Evolutionary conservation across 805 yeast species (phyloP).

Genomic region (Komagataella mondaviorum): DNA sequence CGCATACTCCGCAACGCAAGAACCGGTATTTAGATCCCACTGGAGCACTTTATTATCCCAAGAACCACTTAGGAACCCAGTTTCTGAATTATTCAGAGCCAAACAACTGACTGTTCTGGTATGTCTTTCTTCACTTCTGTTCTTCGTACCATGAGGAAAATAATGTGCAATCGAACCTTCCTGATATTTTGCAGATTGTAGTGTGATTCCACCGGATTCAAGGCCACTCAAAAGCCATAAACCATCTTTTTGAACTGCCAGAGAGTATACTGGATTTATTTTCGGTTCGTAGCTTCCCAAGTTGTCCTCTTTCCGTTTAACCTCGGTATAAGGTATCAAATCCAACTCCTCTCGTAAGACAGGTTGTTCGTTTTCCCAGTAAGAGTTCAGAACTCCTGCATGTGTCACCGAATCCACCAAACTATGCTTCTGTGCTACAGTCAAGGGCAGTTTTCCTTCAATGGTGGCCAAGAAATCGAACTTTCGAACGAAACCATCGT

Average conservation of each 20-base stretch:
- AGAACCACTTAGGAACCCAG: slow-evolving; percentile 61
- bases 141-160: slow-evolving; percentile 23
- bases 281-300: slow-evolving; percentile 38
- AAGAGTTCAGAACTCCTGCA: slow-evolving; percentile 72
- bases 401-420: slow-evolving; percentile 74
- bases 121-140: slow-evolving; percentile 30
- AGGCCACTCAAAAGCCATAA: slow-evolving; percentile 79
- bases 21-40: slow-evolving; percentile 82
- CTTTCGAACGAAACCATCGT: slow-evolving; percentile 85
- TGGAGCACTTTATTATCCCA: slow-evolving; percentile 77
- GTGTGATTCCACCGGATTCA: slow-evolving; percentile 69
- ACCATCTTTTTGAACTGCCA: slow-evolving; percentile 75
- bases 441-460: slow-evolving; percentile 76
- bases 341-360: slow-evolving; percentile 27
- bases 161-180: slow-evolving; percentile 78
- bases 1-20: slow-evolving; percentile 28
- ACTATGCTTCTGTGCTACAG: slow-evolving; percentile 84
- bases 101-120: slow-evolving; percentile 64
- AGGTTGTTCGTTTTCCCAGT: slow-evolving; percentile 97
- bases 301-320: slow-evolving; percentile 7
- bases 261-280: slow-evolving; percentile 74
- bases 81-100: slow-evolving; percentile 46
- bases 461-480: slow-evolving; percentile 79
- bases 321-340: slow-evolving; percentile 10
- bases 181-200: slow-evolving; percentile 70